phyloP scores from a whole-genome alignment of 129 eudicot species.

The Artemisia tridentata region DNA sequence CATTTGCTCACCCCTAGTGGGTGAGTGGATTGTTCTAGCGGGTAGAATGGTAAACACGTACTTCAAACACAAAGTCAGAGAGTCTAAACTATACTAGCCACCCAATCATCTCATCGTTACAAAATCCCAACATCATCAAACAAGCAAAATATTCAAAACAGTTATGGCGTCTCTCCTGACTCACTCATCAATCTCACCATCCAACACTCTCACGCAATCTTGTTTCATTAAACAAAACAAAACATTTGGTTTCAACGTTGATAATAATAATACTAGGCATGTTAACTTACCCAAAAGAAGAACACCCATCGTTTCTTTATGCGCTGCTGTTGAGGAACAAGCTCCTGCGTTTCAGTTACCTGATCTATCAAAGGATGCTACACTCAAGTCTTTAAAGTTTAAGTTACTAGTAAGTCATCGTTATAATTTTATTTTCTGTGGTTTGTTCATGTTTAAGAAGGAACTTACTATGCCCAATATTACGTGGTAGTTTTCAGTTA shows the following conservation, averaged over 20 bases:
- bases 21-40: slow-evolving; percentile 13
- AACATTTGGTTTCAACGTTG: background rate
- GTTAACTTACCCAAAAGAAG: slow-evolving; percentile 15
- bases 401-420: slow-evolving; percentile 47
- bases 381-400: slow-evolving; percentile 36
- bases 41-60: background rate
- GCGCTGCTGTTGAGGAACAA: slow-evolving; percentile 15
- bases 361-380: slow-evolving; percentile 14
- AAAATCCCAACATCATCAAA: too few relatives aligned
- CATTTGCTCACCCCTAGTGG: too few relatives aligned
- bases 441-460: background rate
- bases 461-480: too few relatives aligned
- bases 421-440: background rate
- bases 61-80: background rate
- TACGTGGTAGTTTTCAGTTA: too few relatives aligned
- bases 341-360: slow-evolving; percentile 24
- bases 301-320: slow-evolving; percentile 10
- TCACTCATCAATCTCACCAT: slow-evolving; percentile 24
- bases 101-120: background rate
- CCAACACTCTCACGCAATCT: slow-evolving; percentile 18
- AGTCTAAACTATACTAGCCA: background rate
- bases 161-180: slow-evolving; percentile 29
- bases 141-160: background rate
- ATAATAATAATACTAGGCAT: background rate
- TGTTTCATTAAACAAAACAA: slow-evolving; percentile 3